A percentile compares a stretch with the other conserved stretches of the same genome.
These are phyloP conservation scores for Cladosporium sp. DNA, from an alignment of 2,329 filamentous ascomycete genomes.

Conservation along the genomic window DNA sequence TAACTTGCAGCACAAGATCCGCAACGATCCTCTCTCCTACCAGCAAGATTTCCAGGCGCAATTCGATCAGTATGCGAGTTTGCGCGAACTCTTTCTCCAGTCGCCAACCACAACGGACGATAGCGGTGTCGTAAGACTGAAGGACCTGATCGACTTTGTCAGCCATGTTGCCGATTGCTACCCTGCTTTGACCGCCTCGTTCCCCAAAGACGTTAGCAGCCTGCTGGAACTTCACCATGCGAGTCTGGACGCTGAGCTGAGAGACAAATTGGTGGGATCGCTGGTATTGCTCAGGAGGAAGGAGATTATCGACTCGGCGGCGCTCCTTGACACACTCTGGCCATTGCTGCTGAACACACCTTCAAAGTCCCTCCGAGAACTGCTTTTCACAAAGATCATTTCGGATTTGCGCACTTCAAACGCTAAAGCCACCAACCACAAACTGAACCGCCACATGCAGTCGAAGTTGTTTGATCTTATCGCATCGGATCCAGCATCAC, in stretches of 20 bases:
- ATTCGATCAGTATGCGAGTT: constrained; percentile 85
- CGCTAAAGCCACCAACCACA: constrained; percentile 81
- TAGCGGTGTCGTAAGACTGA: constrained; percentile 75
- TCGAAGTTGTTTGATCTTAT: constrained; percentile 89
- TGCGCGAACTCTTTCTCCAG: constrained; percentile 84
- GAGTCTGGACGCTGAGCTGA: constrained; percentile 72
- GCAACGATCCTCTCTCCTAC: constrained; percentile 83
- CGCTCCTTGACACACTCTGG: constrained; percentile 85
- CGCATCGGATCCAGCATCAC: constrained; percentile 75
- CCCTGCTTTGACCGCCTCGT: constrained; percentile 69
- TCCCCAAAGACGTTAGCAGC: constrained; percentile 73
- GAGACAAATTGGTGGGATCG: constrained; percentile 91
- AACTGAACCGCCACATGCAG: constrained; percentile 87
- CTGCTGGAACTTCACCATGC: constrained; percentile 80
- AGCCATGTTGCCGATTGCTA: constrained; percentile 93
- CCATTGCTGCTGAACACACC: constrained; percentile 88
- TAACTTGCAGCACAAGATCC: constrained; percentile 87
- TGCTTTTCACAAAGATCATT: constrained; percentile 86
- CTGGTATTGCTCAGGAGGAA: constrained; percentile 84
- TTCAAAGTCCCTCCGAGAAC: constrained; percentile 78
- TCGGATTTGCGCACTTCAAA: constrained; percentile 87
- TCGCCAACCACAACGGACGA: constrained; percentile 73
- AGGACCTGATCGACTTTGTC: constrained; percentile 88
- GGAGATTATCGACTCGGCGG: constrained; percentile 80
- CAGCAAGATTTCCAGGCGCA: constrained; percentile 82